Evolutionary conservation across 1,284 basidiomycete species (phyloP).

Genomic region (Boletus sp.): DNA sequence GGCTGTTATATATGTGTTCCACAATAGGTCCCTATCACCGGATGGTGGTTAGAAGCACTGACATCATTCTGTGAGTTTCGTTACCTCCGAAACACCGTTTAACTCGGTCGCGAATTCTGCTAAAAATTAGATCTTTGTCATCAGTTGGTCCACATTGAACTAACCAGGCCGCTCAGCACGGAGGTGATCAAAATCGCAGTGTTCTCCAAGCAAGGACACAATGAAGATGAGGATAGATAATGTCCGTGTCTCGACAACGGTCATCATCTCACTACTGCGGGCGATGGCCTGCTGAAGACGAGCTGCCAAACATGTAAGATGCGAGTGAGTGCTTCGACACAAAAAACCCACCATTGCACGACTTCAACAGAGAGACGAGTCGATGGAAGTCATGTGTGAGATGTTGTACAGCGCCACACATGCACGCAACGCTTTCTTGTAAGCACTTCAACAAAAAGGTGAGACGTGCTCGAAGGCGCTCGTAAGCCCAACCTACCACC

Average conservation of each 20-base stretch:
- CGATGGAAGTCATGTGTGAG: slow-evolving; percentile 83
- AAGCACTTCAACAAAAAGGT: slow-evolving; percentile 51
- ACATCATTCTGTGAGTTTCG: neutral
- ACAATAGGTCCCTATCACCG: slow-evolving; percentile 61
- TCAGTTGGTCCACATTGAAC: slow-evolving; percentile 3
- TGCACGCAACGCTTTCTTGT: slow-evolving; percentile 88
- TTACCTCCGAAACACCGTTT: slow-evolving; percentile 55
- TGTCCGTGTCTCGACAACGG: slow-evolving; percentile 38
- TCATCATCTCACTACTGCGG: slow-evolving; percentile 33
- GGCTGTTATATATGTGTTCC: slow-evolving; percentile 75
- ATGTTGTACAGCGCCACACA: slow-evolving; percentile 79
- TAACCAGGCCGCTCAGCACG: slow-evolving; percentile 56
- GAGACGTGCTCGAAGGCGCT: neutral
- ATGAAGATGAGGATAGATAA: slow-evolving; percentile 74
- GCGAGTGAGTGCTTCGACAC: neutral
- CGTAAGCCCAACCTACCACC: slow-evolving; percentile 40
- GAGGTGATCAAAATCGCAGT: slow-evolving; percentile 82
- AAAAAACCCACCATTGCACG: slow-evolving; percentile 65
- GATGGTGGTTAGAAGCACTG: slow-evolving; percentile 7
- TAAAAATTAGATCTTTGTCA: neutral
- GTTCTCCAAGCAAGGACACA: slow-evolving; percentile 79
- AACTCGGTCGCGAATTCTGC: slow-evolving; percentile 57
- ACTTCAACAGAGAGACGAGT: slow-evolving; percentile 74
- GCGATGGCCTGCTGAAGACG: slow-evolving; percentile 56
- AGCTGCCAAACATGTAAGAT: slow-evolving; percentile 29